Conservation (phyloP, 208 protist genomes). For the Histomonas meleagridis region DNA sequence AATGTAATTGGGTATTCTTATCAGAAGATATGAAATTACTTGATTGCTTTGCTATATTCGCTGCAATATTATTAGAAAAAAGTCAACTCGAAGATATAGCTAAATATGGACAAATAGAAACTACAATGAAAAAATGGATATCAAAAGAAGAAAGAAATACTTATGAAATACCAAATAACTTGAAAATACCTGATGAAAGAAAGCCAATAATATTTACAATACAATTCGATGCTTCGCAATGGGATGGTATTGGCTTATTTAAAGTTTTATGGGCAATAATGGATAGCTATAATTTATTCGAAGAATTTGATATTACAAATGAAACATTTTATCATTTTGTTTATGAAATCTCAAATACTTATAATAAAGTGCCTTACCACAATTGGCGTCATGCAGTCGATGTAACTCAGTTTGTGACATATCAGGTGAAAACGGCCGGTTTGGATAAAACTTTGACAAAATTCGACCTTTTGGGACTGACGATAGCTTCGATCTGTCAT, state of each 20-base stretch:
- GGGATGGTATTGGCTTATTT: neutral
- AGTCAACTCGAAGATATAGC: slow-evolving; percentile 5
- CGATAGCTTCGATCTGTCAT: slow-evolving; percentile 76
- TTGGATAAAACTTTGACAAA: slow-evolving; percentile 55
- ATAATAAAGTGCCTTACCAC: slow-evolving; percentile 59
- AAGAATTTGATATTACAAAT: slow-evolving; percentile 27
- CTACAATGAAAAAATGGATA: neutral
- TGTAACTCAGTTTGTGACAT: slow-evolving; percentile 56
- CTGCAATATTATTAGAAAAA: neutral
- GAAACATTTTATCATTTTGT: slow-evolving; percentile 30
- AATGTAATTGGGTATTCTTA: neutral
- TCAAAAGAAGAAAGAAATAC: neutral
- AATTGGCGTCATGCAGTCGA: slow-evolving; percentile 60
- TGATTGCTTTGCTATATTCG: neutral
- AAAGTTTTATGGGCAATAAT: slow-evolving; percentile 28
- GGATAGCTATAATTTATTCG: slow-evolving; percentile 32
- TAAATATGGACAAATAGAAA: neutral
- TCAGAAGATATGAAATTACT: neutral
- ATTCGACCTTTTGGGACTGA: slow-evolving; percentile 65
- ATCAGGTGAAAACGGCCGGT: slow-evolving; percentile 44
- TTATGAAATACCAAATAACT: neutral
- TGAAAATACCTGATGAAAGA: neutral
- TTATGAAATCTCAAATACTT: slow-evolving; percentile 24
- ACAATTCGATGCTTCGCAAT: neutral
- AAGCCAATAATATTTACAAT: neutral